Evolutionary conservation across 2,329 filamentous ascomycete species (phyloP).

Genomic region (Cladorrhinum sp.): DNA sequence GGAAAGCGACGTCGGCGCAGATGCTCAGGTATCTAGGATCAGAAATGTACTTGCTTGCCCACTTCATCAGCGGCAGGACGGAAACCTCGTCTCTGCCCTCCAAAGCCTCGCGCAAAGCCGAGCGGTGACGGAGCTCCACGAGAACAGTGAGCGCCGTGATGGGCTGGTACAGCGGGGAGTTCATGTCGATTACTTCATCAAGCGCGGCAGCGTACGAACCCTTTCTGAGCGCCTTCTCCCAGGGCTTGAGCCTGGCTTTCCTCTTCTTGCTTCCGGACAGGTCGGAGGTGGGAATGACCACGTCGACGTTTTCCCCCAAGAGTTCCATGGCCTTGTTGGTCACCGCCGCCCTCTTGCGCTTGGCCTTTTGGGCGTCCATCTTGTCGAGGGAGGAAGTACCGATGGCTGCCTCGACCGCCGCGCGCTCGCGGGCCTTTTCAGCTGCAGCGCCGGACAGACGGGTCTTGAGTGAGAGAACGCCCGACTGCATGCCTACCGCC

Average conservation of each 20-base stretch:
- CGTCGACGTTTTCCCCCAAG: slow-evolving; percentile 79
- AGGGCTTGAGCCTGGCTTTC: slow-evolving; percentile 62
- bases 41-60: slow-evolving; percentile 76
- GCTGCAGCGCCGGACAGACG: slow-evolving; percentile 83
- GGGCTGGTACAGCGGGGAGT: slow-evolving; percentile 52
- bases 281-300: slow-evolving; percentile 72
- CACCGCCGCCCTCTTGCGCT: slow-evolving; percentile 59
- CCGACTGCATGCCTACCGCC: slow-evolving; percentile 91
- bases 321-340: slow-evolving; percentile 64
- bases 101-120: slow-evolving; percentile 76
- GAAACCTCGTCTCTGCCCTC: slow-evolving; percentile 75
- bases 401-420: slow-evolving; percentile 70
- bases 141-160: slow-evolving; percentile 72
- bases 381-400: slow-evolving; percentile 71
- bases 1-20: slow-evolving; percentile 77
- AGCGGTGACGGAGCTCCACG: slow-evolving; percentile 81
- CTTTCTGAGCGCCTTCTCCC: slow-evolving; percentile 79
- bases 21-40: slow-evolving; percentile 79
- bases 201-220: slow-evolving; percentile 75
- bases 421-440: slow-evolving; percentile 74
- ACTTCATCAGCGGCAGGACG: slow-evolving; percentile 78
- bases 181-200: slow-evolving; percentile 68
- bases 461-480: slow-evolving; percentile 85
- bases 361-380: slow-evolving; percentile 67
- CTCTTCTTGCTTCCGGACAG: slow-evolving; percentile 45